Conservation (phyloP, 208 protist genomes). For the Histomonas meleagridis region DNA sequence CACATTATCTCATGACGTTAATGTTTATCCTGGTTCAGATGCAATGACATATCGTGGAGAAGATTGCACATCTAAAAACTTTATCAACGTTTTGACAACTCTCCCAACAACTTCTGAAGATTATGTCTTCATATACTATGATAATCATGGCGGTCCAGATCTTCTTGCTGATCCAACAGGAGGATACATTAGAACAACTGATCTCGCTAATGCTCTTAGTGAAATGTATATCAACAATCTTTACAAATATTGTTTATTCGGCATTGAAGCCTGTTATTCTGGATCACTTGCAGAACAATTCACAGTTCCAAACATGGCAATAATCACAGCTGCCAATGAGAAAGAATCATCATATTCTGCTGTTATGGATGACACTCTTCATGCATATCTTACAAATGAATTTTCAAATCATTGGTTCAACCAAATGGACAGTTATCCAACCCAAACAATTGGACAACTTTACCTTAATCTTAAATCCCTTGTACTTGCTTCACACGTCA, state of each 20-base stretch:
- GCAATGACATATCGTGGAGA: constrained; percentile 42
- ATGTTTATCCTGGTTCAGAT: constrained; percentile 46
- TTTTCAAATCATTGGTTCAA: not conserved
- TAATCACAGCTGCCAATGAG: constrained; percentile 17
- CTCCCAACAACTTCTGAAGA: constrained; percentile 38
- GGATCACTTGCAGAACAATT: constrained; percentile 46
- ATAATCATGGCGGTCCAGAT: constrained; percentile 49
- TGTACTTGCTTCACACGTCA: not conserved
- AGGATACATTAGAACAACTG: not conserved
- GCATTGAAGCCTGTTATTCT: constrained; percentile 57
- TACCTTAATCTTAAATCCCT: not conserved
- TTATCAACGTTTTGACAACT: constrained; percentile 43
- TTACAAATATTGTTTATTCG: constrained; percentile 49
- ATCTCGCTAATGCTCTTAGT: constrained; percentile 41
- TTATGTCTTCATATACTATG: constrained; percentile 49
- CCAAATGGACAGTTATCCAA: not conserved
- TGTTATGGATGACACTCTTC: not conserved
- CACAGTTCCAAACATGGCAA: not conserved
- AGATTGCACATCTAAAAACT: constrained; percentile 44
- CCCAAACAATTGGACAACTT: not conserved
- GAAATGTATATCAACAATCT: constrained; percentile 37
- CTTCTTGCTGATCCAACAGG: constrained; percentile 42
- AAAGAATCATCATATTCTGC: constrained; percentile 19
- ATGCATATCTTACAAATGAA: not conserved
- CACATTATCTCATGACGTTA: not conserved